Base-by-base conservation (phyloP, 768 basidiomycete genomes). In the Grammothele lineata region DNA sequence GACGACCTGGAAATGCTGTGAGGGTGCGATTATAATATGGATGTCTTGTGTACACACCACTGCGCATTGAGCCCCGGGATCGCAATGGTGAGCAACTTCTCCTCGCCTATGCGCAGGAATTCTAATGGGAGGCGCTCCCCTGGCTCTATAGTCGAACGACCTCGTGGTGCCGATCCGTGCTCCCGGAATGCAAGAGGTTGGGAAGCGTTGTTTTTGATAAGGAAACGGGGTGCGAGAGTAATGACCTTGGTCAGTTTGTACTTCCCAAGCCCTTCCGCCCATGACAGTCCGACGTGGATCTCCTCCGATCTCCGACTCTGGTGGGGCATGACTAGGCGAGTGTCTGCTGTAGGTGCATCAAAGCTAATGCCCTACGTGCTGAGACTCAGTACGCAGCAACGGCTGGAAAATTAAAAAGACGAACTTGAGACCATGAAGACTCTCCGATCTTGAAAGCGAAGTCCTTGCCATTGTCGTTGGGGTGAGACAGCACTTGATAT, bases 161-260 rank as follows among this genome's bases (percentile, higher is more conserved):
- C 85, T 55, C 70, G 75, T 48, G 78, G 86, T 40, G 73, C 70
- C 3, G 76, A 82, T 26, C 89, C 87, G 57, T 93, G 85, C 64
- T 97, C 92, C 38, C 96, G 82, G 67, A 94, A 83, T 32, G 80
- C 80, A 25, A 99, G 75, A 2, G 81, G 59, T 40, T 80, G 78
- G 4, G 71, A 52, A 30, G 92, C 74, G 50, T 81, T 76, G 66
- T 97, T 99, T 66, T 84, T 88, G 56, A 98, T 66, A 53, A 98
- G 69, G 71, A 93, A 98, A 37, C 96, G 81, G 22, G 96, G 96
- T 7, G 88, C 75, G 30, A 98, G 69, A 0, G 89, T 94, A 54
- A 99, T 83, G 55, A 97, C 85, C 69, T 97, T 98, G 22, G 86
- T 87, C 26, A 98, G 70, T 62, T 97, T 97, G 66, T 97, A 98